phyloP scores from a whole-genome alignment of 2,329 filamentous ascomycete species.

The Phoma sp. region DNA sequence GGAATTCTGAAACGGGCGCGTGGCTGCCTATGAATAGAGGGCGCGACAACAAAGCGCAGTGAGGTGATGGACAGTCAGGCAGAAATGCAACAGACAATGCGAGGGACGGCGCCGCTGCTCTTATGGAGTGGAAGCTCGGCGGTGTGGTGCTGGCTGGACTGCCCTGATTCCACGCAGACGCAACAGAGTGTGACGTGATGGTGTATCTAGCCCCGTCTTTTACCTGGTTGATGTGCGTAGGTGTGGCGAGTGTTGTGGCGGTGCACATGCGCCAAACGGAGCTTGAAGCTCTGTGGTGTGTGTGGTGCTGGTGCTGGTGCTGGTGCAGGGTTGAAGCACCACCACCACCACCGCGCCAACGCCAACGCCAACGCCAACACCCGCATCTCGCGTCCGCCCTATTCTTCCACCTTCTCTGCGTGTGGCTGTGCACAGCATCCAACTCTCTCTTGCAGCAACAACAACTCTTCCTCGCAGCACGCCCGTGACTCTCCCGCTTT shows the following conservation, averaged over 20 bases:
- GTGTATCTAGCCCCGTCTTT: constrained; percentile 15
- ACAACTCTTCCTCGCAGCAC: no score
- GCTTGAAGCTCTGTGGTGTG: background rate
- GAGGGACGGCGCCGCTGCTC: constrained; percentile 16
- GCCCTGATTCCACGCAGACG: constrained; percentile 35
- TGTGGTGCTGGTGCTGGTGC: no score
- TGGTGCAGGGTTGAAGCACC: no score
- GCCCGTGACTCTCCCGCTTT: background rate
- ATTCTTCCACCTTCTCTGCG: constrained; percentile 31
- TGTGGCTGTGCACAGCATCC: constrained; percentile 37
- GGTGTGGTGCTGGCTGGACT: constrained; percentile 33
- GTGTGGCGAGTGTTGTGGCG: background rate
- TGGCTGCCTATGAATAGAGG: constrained; percentile 46
- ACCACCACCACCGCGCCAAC: no score
- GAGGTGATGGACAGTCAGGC: constrained; percentile 13
- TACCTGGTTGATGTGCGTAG: background rate
- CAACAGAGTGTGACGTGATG: constrained; percentile 16
- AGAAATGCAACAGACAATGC: constrained; percentile 19
- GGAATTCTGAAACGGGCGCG: constrained; percentile 50
- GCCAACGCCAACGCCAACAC: background rate
- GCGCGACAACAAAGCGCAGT: constrained; percentile 32
- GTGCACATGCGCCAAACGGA: no score
- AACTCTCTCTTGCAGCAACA: background rate
- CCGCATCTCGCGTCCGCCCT: constrained; percentile 1
- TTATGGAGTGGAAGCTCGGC: constrained; percentile 23